phyloP scores from a whole-genome alignment of 1,284 basidiomycete species.

The Marasmius tenuissimus region DNA sequence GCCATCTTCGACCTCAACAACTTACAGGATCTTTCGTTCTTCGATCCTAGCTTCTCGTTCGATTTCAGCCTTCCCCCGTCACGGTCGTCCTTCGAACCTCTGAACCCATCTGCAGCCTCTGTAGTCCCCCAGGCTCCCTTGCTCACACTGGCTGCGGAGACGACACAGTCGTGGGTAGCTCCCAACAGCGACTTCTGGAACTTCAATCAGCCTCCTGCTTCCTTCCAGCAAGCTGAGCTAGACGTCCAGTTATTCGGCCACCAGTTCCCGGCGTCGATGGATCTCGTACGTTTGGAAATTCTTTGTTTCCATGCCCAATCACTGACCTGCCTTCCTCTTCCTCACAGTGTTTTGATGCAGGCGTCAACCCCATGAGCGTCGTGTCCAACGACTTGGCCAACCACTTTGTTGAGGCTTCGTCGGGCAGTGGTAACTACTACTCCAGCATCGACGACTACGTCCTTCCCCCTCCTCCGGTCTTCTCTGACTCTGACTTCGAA shows the following conservation, averaged over 20 bases:
- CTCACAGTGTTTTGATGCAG: neutral
- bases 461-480: neutral
- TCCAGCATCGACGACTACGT: neutral
- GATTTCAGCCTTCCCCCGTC: too few relatives aligned
- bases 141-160: too few relatives aligned
- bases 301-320: neutral
- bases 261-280: neutral
- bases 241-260: neutral
- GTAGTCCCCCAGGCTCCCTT: too few relatives aligned
- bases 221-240: too few relatives aligned
- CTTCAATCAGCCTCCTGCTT: too few relatives aligned
- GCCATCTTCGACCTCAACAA: too few relatives aligned
- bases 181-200: too few relatives aligned
- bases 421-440: neutral
- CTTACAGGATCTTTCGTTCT: too few relatives aligned
- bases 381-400: neutral
- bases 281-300: neutral
- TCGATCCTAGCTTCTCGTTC: too few relatives aligned
- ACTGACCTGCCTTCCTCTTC: neutral
- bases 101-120: too few relatives aligned
- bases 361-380: neutral
- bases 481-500: neutral
- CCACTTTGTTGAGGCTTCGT: neutral
- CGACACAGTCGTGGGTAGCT: too few relatives aligned
- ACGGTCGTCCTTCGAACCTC: too few relatives aligned